Base-by-base conservation (phyloP, 2,329 filamentous ascomycete species). In the Aureobasidium sp. region DNA sequence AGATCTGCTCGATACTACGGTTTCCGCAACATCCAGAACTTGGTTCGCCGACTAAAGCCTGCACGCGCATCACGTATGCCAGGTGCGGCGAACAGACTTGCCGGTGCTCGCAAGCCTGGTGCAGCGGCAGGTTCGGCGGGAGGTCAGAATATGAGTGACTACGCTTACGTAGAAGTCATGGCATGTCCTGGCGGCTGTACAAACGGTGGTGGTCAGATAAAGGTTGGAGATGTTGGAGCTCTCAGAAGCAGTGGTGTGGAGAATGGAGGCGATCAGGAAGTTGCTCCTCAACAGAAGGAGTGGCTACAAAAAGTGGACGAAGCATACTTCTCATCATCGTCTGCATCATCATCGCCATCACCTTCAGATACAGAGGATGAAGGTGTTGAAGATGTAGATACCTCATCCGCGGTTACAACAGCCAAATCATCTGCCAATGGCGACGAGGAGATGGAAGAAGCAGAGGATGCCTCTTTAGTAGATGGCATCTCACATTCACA, bases 141-240 rank as follows among this genome's bases (percentile, higher is more conserved):
- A 47, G 73, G 70, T 5, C 70, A 70, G 42, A 69, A 17, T 64
- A 66, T 47, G 65, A 69, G 64, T 65, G 90, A 96, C 39, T 92
- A 92, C 72, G 83, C 88, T n/a, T 97, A 96, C 74, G 89, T 97
- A 31, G 94, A 99, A 76, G 94, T 99, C 63, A 99, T 99, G 94
- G 94, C 94, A 15, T 99, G 94, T 74, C 94, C 94, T 0, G 94
- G 94, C n/a, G 94, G 94, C 3, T 99, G 94, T 77, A 99, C 94
- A 60, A 99, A 99, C 69, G 94, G 94, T 1, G 94, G 94, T 40
- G 94, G 94, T 0, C 94, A 99, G 77, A 87, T 99, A 72, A 96
- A 96, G 71, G 84, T 90, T 29, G 89, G 91, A 59, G 94, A 97
- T 72, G 84, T 89, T 7, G 77, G 74, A 45, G 73, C 74, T 5